Percentiles rank a stretch among this genome's conserved stretches.
These are phyloP conservation scores for Wickerhamomyces ciferrii DNA, from an alignment of 805 yeast species.

Conservation along the genomic window DNA sequence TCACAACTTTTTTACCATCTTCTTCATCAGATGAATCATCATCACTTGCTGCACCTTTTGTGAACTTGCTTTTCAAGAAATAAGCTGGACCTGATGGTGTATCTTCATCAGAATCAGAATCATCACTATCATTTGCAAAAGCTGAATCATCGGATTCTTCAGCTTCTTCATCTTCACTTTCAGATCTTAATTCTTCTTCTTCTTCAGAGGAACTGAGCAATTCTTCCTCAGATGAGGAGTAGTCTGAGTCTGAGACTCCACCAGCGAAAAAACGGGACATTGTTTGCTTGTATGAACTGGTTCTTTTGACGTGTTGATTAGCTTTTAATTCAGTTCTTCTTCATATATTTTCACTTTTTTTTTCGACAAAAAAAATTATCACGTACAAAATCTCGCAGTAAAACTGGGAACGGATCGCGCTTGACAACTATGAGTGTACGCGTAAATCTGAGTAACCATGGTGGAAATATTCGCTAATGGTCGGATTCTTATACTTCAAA, in stretches of 20 bases:
- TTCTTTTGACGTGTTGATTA: background rate
- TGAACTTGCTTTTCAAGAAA: constrained; percentile 34
- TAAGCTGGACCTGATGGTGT: constrained; percentile 39
- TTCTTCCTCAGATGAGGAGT: constrained; percentile 40
- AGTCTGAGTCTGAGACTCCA: constrained; percentile 37
- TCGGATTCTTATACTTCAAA: too few relatives aligned
- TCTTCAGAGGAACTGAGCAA: constrained; percentile 36
- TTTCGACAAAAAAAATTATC: constrained; percentile 7
- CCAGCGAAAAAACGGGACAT: constrained; percentile 92
- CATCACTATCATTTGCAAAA: constrained; percentile 31
- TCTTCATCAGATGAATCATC: constrained; percentile 51
- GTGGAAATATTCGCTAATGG: background rate
- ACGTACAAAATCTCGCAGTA: constrained; percentile 1
- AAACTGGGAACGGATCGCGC: background rate
- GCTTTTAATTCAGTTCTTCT: background rate
- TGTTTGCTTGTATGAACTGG: constrained; percentile 6
- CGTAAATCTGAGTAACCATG: constrained; percentile 6
- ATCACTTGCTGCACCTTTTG: constrained; percentile 29
- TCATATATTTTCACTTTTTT: constrained; percentile 12
- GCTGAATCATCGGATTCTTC: constrained; percentile 27
- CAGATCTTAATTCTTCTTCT: constrained; percentile 25
- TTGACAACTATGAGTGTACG: background rate
- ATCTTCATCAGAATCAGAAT: constrained; percentile 37
- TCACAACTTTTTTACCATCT: constrained; percentile 80
- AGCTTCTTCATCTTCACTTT: constrained; percentile 25